phyloP scores from a whole-genome alignment of 2,329 filamentous ascomycete genomes.

The Fusarium floridanum region DNA sequence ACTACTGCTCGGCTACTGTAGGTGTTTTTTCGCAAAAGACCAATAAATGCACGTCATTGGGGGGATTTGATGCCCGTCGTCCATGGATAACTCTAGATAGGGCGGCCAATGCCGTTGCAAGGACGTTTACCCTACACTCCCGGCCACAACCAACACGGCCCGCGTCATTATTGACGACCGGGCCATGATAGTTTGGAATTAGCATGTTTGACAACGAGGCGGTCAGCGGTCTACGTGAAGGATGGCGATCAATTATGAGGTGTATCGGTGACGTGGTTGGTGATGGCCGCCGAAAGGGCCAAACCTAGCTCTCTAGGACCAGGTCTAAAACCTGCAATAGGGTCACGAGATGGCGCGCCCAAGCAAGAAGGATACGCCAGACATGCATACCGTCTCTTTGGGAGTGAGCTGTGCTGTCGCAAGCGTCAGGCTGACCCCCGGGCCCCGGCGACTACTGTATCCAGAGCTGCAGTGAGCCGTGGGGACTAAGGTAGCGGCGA shows the following conservation, averaged over 20 bases:
- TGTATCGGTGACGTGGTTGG: conserved; percentile 25
- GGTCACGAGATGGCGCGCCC: conserved; percentile 34
- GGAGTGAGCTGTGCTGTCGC: conserved; percentile 27
- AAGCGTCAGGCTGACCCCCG: neutral
- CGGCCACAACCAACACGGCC: neutral
- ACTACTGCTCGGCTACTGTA: conserved; percentile 31
- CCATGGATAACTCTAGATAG: neutral
- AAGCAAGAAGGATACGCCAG: conserved; percentile 18
- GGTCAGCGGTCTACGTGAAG: conserved; percentile 21
- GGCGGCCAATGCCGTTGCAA: neutral
- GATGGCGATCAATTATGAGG: conserved; percentile 26
- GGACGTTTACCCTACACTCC: neutral
- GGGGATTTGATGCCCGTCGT: neutral
- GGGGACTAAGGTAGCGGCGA: conserved; percentile 5
- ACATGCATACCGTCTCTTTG: conserved; percentile 22
- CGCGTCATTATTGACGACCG: neutral
- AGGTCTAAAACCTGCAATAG: conserved; percentile 30
- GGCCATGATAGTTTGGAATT: neutral
- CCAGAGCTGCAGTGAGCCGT: conserved; percentile 22
- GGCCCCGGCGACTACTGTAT: conserved; percentile 3
- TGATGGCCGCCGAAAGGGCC: conserved; percentile 9
- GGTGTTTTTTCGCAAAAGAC: conserved; percentile 9
- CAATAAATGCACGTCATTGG: neutral
- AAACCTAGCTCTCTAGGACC: neutral
- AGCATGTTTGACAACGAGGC: conserved; percentile 21